A percentile compares a stretch with the other conserved stretches of the same genome.
Conservation (phyloP, 129 eudicot species). For the Ambrosia artemisiifolia region DNA sequence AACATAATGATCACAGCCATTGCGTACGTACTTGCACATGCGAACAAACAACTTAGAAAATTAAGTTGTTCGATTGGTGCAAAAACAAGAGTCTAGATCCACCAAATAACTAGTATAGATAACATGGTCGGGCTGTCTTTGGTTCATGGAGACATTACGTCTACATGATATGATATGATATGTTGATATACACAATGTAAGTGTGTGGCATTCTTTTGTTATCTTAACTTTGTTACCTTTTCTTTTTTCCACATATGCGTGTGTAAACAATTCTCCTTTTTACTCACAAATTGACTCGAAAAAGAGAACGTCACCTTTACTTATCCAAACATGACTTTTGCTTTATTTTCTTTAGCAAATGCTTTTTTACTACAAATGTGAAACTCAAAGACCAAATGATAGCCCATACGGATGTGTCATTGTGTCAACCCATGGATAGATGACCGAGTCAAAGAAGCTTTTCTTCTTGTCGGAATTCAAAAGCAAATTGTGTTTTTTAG, state of each 20-base stretch:
- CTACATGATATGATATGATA: constrained; percentile 32
- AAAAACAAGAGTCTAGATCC: constrained; percentile 12
- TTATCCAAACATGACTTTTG: constrained; percentile 30
- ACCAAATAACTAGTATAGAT: constrained; percentile 23
- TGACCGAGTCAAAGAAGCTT: constrained; percentile 25
- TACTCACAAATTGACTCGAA: constrained; percentile 19
- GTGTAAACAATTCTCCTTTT: constrained; percentile 22
- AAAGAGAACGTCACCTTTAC: constrained; percentile 23
- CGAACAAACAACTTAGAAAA: constrained; percentile 6
- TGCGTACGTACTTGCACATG: neutral
- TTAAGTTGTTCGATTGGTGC: constrained; percentile 8
- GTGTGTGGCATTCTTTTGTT: constrained; percentile 24
- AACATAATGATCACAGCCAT: too few relatives aligned
- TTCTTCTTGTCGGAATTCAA: constrained; percentile 17
- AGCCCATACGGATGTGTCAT: constrained; percentile 15
- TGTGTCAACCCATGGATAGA: constrained; percentile 16
- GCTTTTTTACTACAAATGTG: constrained; percentile 34
- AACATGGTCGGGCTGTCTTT: constrained; percentile 29
- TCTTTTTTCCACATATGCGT: constrained; percentile 19
- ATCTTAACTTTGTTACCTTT: constrained; percentile 28
- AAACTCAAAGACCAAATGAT: constrained; percentile 21
- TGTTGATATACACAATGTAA: neutral
- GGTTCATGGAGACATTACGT: constrained; percentile 20
- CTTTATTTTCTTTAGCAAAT: constrained; percentile 20
- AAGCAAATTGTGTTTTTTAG: constrained; percentile 5